Evolutionary conservation across 352 stramenopile species (phyloP).

Genomic region (Phytopythium oedochilum): DNA sequence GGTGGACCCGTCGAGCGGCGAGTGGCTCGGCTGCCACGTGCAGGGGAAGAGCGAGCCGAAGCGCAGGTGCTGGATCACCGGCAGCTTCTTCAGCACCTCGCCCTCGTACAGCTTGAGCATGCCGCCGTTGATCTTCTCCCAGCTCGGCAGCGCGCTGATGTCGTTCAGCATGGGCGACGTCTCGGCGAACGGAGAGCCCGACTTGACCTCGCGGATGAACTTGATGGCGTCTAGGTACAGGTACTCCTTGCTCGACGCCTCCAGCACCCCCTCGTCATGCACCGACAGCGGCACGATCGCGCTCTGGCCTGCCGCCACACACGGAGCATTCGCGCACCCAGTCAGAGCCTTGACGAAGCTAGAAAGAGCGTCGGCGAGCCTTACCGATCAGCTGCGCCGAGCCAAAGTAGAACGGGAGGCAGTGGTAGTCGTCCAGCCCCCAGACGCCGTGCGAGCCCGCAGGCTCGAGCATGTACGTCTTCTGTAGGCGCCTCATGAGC

Average conservation of each 20-base stretch:
- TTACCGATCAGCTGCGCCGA: conserved; percentile 90
- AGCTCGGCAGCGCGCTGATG: conserved; percentile 85
- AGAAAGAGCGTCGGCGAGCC: neutral
- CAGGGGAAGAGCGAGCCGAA: conserved; percentile 94
- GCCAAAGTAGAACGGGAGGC: conserved; percentile 97
- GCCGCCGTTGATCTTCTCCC: conserved; percentile 89
- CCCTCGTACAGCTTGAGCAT: conserved; percentile 92
- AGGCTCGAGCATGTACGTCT: conserved; percentile 97
- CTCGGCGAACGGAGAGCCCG: conserved; percentile 89
- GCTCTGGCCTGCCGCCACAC: conserved; percentile 34
- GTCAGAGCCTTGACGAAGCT: too few relatives aligned
- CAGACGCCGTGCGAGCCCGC: conserved; percentile 98
- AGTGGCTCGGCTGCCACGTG: conserved; percentile 69
- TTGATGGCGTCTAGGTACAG: conserved; percentile 92
- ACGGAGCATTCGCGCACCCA: neutral
- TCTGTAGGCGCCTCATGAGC: conserved; percentile 93
- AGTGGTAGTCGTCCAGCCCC: conserved; percentile 99
- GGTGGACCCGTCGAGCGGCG: conserved; percentile 33
- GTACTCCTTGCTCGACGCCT: conserved; percentile 67
- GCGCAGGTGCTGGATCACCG: conserved; percentile 98
- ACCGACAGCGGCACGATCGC: conserved; percentile 68
- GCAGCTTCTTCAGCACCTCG: conserved; percentile 98
- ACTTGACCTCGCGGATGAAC: conserved; percentile 91
- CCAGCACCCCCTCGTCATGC: conserved; percentile 68
- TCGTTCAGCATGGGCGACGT: conserved; percentile 93